These are phyloP conservation scores for Annulohypoxylon maeteangense DNA, from an alignment of 495 filamentous ascomycete genomes.

Conservation along the genomic window DNA sequence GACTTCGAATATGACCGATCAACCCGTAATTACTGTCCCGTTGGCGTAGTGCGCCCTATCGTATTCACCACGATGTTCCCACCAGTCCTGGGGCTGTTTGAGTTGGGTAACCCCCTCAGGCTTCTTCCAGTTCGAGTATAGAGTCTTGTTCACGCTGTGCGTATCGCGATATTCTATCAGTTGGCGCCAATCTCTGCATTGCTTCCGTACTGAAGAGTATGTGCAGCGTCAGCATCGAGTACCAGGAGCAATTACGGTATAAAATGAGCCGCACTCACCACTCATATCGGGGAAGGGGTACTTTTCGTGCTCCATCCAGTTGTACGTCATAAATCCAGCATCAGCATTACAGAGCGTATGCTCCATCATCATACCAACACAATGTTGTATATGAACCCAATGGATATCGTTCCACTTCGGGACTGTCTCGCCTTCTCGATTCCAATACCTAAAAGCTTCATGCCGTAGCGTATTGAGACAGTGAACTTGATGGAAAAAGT, in stretches of 20 bases:
- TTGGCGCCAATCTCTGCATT: conserved; percentile 26
- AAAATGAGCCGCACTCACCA: conserved; percentile 20
- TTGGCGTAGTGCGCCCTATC: conserved; percentile 15
- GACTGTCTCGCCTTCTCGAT: conserved; percentile 19
- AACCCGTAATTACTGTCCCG: not conserved
- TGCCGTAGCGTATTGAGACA: conserved; percentile 45
- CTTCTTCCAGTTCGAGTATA: conserved; percentile 22
- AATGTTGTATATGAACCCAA: conserved; percentile 36
- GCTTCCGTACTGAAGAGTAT: conserved; percentile 7
- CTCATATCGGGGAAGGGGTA: conserved; percentile 33
- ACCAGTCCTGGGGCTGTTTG: conserved; percentile 25
- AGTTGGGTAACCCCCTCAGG: conserved; percentile 19
- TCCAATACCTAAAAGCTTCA: conserved; percentile 28
- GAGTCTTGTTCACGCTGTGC: conserved; percentile 10
- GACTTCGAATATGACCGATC: too few species aligned
- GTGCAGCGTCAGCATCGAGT: not conserved
- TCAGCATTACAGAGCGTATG: conserved; percentile 33
- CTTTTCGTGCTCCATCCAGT: conserved; percentile 29
- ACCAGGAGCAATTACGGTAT: too few species aligned
- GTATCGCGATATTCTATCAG: conserved; percentile 19
- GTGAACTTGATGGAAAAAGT: conserved; percentile 49
- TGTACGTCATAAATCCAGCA: conserved; percentile 27
- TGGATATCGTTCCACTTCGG: conserved; percentile 30
- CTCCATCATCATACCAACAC: conserved; percentile 37
- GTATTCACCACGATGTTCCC: conserved; percentile 15